These are phyloP conservation scores for Pyrrhoderma noxium DNA, from an alignment of 1,284 basidiomycete species.

Conservation along the genomic window DNA sequence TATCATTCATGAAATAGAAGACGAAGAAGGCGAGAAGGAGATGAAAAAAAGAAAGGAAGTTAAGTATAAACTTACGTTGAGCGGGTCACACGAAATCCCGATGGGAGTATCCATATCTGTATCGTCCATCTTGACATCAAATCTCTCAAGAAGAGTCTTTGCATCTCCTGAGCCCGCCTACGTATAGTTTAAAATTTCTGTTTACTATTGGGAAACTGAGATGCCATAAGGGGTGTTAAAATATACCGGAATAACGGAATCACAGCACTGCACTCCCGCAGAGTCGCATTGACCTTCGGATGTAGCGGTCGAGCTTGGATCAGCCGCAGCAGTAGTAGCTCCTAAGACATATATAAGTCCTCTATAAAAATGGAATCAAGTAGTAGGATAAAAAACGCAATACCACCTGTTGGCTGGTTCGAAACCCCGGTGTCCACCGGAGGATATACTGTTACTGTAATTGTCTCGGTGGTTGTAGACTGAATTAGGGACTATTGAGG, in stretches of 20 bases:
- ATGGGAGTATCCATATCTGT: slow-evolving; percentile 2
- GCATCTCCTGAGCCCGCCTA: slow-evolving; percentile 13
- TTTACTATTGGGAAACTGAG: neutral
- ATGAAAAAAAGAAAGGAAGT: neutral
- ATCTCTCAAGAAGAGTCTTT: neutral
- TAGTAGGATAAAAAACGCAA: too few relatives aligned
- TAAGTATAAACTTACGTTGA: slow-evolving; percentile 19
- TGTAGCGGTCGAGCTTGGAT: neutral
- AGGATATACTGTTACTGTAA: too few relatives aligned
- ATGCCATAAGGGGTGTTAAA: too few relatives aligned
- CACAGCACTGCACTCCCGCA: slow-evolving; percentile 15
- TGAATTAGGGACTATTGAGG: neutral
- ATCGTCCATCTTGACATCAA: neutral
- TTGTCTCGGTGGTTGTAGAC: neutral
- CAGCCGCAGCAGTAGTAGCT: neutral
- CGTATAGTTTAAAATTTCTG: neutral
- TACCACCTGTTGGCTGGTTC: too few relatives aligned
- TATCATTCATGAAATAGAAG: neutral
- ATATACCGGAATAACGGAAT: slow-evolving; percentile 11
- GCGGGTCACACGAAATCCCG: slow-evolving; percentile 9
- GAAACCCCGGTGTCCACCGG: too few relatives aligned
- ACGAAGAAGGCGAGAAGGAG: neutral
- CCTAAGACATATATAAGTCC: too few relatives aligned
- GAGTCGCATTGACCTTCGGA: slow-evolving; percentile 15
- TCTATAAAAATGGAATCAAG: too few relatives aligned